phyloP scores from a whole-genome alignment of 306 rosid genomes.

The Acmispon strigosus region DNA sequence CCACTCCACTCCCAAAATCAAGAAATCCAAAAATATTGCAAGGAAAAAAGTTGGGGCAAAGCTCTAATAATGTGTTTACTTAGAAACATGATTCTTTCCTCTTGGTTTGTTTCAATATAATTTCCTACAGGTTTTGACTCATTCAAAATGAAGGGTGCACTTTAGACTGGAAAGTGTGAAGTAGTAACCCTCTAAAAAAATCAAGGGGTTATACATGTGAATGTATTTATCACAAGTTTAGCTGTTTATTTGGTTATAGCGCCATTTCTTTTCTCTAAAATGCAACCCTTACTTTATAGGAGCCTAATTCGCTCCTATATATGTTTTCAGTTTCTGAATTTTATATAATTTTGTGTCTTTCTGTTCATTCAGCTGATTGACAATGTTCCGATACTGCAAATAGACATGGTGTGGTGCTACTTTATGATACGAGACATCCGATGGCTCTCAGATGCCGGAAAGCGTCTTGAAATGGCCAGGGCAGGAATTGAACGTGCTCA shows the following conservation, averaged over 20 bases:
- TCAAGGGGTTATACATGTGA: neutral
- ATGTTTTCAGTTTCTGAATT: neutral
- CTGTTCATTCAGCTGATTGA: conserved; percentile 60
- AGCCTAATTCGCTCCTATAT: neutral
- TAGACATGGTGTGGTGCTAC: conserved; percentile 99
- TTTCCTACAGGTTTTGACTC: neutral
- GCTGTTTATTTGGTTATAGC: neutral
- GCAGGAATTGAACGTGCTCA: conserved; percentile 68
- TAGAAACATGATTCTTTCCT: neutral
- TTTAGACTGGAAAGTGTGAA: neutral
- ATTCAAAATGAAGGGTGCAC: neutral
- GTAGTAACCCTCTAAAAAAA: neutral
- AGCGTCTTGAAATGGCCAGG: conserved; percentile 76
- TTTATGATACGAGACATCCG: conserved; percentile 85
- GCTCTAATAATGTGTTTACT: too few relatives aligned
- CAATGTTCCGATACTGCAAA: conserved; percentile 87
- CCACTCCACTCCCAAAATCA: too few relatives aligned
- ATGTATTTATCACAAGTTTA: neutral
- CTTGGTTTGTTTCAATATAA: conserved; percentile 12
- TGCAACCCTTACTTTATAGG: neutral
- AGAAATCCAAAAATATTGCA: too few relatives aligned
- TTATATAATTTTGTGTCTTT: conserved; percentile 12
- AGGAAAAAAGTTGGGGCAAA: too few relatives aligned
- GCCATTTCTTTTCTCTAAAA: neutral
- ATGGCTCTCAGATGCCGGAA: conserved; percentile 80